These are phyloP conservation scores for Scedosporium minutisporum DNA, from an alignment of 2,329 filamentous ascomycete genomes.

Conservation along the genomic window DNA sequence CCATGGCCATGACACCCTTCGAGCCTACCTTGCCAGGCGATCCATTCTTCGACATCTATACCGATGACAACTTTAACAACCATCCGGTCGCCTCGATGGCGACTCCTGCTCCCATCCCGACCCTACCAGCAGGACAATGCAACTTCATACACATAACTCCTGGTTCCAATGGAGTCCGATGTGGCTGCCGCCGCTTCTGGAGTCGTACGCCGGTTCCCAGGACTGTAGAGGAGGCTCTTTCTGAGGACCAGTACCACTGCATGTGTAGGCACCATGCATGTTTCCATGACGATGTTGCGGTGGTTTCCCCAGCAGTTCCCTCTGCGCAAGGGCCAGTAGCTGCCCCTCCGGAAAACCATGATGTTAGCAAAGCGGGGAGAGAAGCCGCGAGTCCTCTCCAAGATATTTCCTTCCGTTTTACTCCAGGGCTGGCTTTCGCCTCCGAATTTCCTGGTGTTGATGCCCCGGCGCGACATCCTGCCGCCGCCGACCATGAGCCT, in stretches of 20 bases:
- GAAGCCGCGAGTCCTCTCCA: constrained; percentile 42
- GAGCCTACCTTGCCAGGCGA: constrained; percentile 31
- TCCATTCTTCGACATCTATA: constrained; percentile 47
- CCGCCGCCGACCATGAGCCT: neutral
- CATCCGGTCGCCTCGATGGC: constrained; percentile 16
- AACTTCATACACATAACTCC: constrained; percentile 47
- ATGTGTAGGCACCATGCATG: constrained; percentile 57
- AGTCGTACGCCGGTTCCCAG: constrained; percentile 23
- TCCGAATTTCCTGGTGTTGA: constrained; percentile 20
- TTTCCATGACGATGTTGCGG: constrained; percentile 41
- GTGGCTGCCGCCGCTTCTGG: constrained; percentile 55
- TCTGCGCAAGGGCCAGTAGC: neutral
- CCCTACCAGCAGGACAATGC: constrained; percentile 43
- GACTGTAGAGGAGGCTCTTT: constrained; percentile 20
- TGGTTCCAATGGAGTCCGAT: constrained; percentile 41
- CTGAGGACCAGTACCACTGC: constrained; percentile 38
- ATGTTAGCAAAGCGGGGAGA: constrained; percentile 35
- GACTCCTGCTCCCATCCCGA: constrained; percentile 16
- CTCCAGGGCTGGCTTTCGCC: constrained; percentile 19
- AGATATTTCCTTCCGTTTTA: constrained; percentile 33
- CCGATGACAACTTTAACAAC: constrained; percentile 23
- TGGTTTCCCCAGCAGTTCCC: constrained; percentile 4
- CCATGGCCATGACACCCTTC: constrained; percentile 45
- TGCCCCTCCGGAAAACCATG: constrained; percentile 23
- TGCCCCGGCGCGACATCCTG: neutral